Conservation (phyloP, 2,329 filamentous ascomycete genomes). For the Emmonsiellopsis sp. region DNA sequence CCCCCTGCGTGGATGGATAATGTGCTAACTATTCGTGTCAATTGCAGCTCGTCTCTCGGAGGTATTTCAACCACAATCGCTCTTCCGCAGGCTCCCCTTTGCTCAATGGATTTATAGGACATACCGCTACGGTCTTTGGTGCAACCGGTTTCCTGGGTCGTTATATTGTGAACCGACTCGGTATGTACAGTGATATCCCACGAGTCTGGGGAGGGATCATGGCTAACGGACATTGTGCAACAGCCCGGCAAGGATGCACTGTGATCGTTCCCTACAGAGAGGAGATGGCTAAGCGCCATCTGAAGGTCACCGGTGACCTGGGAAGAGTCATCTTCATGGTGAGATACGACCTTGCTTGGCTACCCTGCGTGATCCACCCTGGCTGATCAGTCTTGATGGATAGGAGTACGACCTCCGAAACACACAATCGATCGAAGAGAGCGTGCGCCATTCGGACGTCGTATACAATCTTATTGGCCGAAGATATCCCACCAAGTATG, state of each 20-base stretch:
- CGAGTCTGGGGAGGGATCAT: slow-evolving; percentile 17
- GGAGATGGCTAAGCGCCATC: slow-evolving; percentile 94
- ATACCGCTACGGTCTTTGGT: slow-evolving; percentile 96
- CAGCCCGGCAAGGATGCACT: slow-evolving; percentile 86
- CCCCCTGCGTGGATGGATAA: slow-evolving; percentile 6
- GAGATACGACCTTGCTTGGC: slow-evolving; percentile 17
- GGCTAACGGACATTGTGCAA: slow-evolving; percentile 20
- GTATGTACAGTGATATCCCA: slow-evolving; percentile 36
- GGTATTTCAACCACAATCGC: slow-evolving; percentile 45
- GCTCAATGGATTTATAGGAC: slow-evolving; percentile 50
- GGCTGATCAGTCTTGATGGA: slow-evolving; percentile 13
- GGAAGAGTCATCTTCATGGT: slow-evolving; percentile 82
- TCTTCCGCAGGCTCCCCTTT: slow-evolving; percentile 13
- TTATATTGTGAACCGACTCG: slow-evolving; percentile 94
- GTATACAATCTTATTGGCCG: slow-evolving; percentile 95
- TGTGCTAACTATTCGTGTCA: slow-evolving; percentile 16
- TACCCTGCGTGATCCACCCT: background rate
- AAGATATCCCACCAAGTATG: slow-evolving; percentile 90
- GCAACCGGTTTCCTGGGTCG: slow-evolving; percentile 91
- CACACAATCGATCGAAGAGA: slow-evolving; percentile 91
- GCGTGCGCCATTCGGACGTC: slow-evolving; percentile 91
- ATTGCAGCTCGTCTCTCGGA: slow-evolving; percentile 67
- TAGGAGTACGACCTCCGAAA: slow-evolving; percentile 93
- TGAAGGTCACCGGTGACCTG: slow-evolving; percentile 92
- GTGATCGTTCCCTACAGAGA: slow-evolving; percentile 91